These are phyloP conservation scores for Quercus aquifolioides DNA, from an alignment of 306 rosid genomes.

Conservation along the genomic window DNA sequence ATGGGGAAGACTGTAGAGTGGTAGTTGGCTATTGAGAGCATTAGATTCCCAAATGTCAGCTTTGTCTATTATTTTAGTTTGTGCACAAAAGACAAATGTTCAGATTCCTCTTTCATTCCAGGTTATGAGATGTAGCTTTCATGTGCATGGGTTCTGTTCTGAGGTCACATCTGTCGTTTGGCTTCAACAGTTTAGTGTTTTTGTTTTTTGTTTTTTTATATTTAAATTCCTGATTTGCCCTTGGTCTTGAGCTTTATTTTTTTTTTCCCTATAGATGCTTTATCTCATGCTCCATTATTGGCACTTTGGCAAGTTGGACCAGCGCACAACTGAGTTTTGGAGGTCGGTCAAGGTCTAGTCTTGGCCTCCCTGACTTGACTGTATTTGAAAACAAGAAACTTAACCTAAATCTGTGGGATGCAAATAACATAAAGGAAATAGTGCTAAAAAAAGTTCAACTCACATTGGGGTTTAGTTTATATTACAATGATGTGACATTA, in stretches of 20 bases:
- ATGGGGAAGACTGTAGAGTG: conserved; percentile 23
- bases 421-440: too few relatives aligned
- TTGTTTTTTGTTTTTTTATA: too few relatives aligned
- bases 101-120: conserved; percentile 37
- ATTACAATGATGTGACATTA: too few relatives aligned
- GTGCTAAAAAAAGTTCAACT: too few relatives aligned
- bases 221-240: too few relatives aligned
- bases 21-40: conserved; percentile 25
- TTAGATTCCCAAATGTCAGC: conserved; percentile 57
- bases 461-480: too few relatives aligned
- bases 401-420: too few relatives aligned
- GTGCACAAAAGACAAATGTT: conserved; percentile 70
- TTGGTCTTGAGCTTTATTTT: too few relatives aligned
- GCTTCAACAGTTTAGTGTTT: not conserved
- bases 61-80: conserved; percentile 37
- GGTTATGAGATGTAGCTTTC: conserved; percentile 41
- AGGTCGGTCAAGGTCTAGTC: not conserved
- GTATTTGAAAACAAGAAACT: too few relatives aligned
- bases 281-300: not conserved
- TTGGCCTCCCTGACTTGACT: too few relatives aligned
- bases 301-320: conserved; percentile 41
- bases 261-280: not conserved
- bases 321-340: conserved; percentile 20
- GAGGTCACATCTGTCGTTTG: conserved; percentile 11
- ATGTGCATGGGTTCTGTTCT: conserved; percentile 34